Percentiles rank a stretch among this genome's conserved stretches.
These are phyloP conservation scores for Fusarium sp. DNA, from an alignment of 2,329 filamentous ascomycete species.

Conservation along the genomic window DNA sequence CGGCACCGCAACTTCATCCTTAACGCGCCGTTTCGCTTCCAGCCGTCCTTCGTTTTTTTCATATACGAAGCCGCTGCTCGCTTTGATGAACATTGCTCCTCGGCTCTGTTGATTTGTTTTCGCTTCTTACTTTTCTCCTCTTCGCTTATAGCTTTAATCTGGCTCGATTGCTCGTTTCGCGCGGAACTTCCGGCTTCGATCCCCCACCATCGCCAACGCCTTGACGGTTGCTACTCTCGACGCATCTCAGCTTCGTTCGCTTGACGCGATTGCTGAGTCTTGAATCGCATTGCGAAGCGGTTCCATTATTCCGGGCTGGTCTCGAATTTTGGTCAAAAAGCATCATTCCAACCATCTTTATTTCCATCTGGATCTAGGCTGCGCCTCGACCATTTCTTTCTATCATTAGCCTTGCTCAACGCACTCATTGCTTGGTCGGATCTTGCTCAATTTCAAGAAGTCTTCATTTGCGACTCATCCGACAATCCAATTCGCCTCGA, in stretches of 20 bases:
- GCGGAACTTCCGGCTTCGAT: conserved; percentile 48
- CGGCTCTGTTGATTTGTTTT: conserved; percentile 47
- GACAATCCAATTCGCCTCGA: conserved; percentile 25
- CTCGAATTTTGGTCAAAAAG: conserved; percentile 54
- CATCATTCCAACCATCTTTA: conserved; percentile 43
- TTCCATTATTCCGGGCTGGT: conserved; percentile 58
- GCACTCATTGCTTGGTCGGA: conserved; percentile 13
- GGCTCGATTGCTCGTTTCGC: conserved; percentile 46
- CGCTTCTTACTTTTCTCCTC: conserved; percentile 49
- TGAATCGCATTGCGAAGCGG: conserved; percentile 46
- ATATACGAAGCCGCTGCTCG: conserved; percentile 40
- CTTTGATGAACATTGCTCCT: conserved; percentile 45
- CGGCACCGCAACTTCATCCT: conserved; percentile 43
- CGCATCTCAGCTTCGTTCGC: conserved; percentile 53
- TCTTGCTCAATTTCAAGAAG: conserved; percentile 11
- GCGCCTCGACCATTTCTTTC: conserved; percentile 48
- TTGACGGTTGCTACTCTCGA: conserved; percentile 55
- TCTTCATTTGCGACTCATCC: conserved; percentile 27
- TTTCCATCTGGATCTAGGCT: conserved; percentile 47
- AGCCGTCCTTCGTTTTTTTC: conserved; percentile 47
- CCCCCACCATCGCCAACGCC: conserved; percentile 48
- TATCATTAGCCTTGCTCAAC: conserved; percentile 18
- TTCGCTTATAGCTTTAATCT: conserved; percentile 59
- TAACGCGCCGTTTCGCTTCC: conserved; percentile 37
- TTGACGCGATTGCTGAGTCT: conserved; percentile 59